Evolutionary conservation across 1,284 basidiomycete species (phyloP).

Genomic region (Pyrrhoderma lamaoense): DNA sequence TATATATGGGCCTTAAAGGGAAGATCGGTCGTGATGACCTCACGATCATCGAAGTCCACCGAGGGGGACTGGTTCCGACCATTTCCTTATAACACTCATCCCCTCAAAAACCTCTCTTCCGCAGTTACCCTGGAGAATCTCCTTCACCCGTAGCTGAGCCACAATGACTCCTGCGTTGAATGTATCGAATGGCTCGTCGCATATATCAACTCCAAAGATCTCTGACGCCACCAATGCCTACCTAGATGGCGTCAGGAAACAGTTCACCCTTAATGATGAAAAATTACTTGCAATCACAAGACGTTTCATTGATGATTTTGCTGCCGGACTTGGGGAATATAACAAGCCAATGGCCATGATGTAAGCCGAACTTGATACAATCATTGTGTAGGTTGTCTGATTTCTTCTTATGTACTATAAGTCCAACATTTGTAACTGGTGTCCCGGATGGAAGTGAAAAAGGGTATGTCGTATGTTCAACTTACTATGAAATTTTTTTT

Average conservation of each 20-base stretch:
- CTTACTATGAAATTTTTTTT: conserved; percentile 3
- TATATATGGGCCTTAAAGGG: too few species aligned
- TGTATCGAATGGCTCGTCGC: background rate
- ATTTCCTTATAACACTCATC: too few species aligned
- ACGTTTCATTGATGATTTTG: conserved; percentile 74
- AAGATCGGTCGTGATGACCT: too few species aligned
- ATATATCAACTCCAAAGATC: conserved; percentile 2
- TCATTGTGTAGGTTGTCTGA: conserved; percentile 1
- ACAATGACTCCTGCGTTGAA: conserved; percentile 3
- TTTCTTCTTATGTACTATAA: conserved; percentile 25
- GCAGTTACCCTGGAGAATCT: background rate
- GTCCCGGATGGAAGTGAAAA: conserved; percentile 88
- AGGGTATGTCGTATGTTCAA: conserved; percentile 53
- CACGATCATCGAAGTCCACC: too few species aligned
- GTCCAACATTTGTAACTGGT: conserved; percentile 84
- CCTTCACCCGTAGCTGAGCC: background rate
- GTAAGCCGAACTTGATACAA: conserved; percentile 33
- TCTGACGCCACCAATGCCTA: conserved; percentile 23
- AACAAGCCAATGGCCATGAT: conserved; percentile 86
- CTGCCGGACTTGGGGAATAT: conserved; percentile 62
- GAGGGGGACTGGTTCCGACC: too few species aligned
- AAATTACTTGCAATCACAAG: conserved; percentile 63
- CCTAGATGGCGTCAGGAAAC: conserved; percentile 48
- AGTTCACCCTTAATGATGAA: conserved; percentile 61
- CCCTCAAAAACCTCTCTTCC: background rate